Evolutionary conservation across 1,284 basidiomycete genomes (phyloP).

Genomic region (Cryptococcus deneoformans): DNA sequence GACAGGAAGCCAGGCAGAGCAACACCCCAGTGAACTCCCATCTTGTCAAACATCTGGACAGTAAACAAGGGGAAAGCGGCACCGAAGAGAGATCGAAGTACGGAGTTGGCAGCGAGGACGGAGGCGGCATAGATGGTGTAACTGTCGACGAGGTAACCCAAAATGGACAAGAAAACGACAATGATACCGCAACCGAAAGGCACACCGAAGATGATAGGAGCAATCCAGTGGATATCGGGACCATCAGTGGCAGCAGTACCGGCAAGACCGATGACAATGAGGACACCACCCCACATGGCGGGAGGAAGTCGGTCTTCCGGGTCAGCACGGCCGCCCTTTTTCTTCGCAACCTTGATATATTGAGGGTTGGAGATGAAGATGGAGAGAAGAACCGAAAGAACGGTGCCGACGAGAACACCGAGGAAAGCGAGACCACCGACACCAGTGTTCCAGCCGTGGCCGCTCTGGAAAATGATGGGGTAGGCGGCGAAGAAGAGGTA

Average conservation of each 20-base stretch:
- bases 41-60: constrained; percentile 48
- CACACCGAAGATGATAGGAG: constrained; percentile 58
- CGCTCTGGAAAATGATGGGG: constrained; percentile 62
- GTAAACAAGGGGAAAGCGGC: constrained; percentile 64
- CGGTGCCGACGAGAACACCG: constrained; percentile 62
- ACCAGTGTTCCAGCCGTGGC: constrained; percentile 61
- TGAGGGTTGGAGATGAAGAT: constrained; percentile 52
- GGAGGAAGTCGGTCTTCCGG: constrained; percentile 61
- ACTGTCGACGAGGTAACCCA: constrained; percentile 63
- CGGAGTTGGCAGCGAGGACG: constrained; percentile 66
- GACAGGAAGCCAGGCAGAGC: constrained; percentile 63
- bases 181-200: constrained; percentile 66
- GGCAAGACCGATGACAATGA: constrained; percentile 47
- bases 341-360: constrained; percentile 54
- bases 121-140: constrained; percentile 57
- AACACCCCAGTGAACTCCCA: constrained; percentile 66
- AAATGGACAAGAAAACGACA: constrained; percentile 60
- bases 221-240: constrained; percentile 52
- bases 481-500: constrained; percentile 47
- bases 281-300: constrained; percentile 51
- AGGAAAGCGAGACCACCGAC: constrained; percentile 64
- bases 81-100: constrained; percentile 64
- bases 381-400: constrained; percentile 31
- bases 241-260: constrained; percentile 48
- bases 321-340: constrained; percentile 54